Percentiles rank a stretch among this genome's conserved stretches.
phyloP scores from a whole-genome alignment of 208 protist species.

The Leptomonas pyrrhocoris region DNA sequence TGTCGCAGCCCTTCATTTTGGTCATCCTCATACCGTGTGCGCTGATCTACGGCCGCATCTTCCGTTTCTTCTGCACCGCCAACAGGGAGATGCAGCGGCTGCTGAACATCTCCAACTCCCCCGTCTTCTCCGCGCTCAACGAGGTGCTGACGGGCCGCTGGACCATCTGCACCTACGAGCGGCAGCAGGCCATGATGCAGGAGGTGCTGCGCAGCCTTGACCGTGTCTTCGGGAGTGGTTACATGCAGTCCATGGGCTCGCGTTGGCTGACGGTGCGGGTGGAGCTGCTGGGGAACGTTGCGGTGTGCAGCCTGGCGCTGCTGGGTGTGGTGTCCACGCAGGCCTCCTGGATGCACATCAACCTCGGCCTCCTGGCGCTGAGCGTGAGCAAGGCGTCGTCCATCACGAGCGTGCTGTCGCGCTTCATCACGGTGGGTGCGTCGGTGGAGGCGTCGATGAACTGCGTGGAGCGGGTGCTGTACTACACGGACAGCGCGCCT shows the following conservation, averaged over 20 bases:
- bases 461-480: conserved; percentile 69
- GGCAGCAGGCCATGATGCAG: conserved; percentile 61
- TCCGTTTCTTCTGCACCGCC: conserved; percentile 62
- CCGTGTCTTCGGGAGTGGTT: conserved; percentile 42
- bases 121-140: conserved; percentile 77
- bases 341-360: conserved; percentile 20
- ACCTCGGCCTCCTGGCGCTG: conserved; percentile 58
- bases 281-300: conserved; percentile 78
- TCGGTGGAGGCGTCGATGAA: conserved; percentile 78
- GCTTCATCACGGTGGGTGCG: conserved; percentile 46
- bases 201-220: conserved; percentile 50
- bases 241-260: conserved; percentile 46
- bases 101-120: too few species aligned
- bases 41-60: conserved; percentile 70
- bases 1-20: conserved; percentile 50
- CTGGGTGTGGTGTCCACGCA: conserved; percentile 48
- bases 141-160: conserved; percentile 66
- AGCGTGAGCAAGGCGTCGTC: conserved; percentile 61
- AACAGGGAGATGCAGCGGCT: conserved; percentile 86
- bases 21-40: conserved; percentile 54
- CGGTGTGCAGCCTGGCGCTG: conserved; percentile 52
- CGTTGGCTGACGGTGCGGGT: conserved; percentile 91
- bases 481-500: conserved; percentile 69
- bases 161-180: conserved; percentile 89
- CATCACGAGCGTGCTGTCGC: conserved; percentile 55